phyloP scores from a whole-genome alignment of 164 flowering plant genomes.

The Buxus sempervirens region DNA sequence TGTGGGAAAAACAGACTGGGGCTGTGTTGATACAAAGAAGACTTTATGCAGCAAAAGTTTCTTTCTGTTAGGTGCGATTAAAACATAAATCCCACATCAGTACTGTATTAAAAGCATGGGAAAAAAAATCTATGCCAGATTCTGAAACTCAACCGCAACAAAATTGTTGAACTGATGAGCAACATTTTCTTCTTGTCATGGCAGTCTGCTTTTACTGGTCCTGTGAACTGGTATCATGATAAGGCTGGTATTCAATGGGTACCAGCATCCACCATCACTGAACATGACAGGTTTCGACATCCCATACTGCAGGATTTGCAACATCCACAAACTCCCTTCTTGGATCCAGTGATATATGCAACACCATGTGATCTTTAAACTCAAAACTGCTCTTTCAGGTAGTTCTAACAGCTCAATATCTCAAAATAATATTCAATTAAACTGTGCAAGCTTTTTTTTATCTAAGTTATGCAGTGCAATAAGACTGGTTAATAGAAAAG shows the following conservation, averaged over 20 bases:
- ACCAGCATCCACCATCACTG: neutral
- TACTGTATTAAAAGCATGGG: neutral
- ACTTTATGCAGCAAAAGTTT: neutral
- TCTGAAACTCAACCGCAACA: neutral
- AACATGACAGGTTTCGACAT: neutral
- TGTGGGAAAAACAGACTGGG: too few species aligned
- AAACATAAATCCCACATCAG: neutral
- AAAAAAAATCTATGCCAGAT: neutral
- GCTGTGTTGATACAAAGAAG: neutral
- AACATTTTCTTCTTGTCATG: neutral
- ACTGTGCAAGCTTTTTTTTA: neutral
- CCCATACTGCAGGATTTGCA: neutral
- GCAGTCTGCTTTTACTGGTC: neutral
- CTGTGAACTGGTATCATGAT: neutral
- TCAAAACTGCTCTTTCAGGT: neutral
- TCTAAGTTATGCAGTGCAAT: neutral
- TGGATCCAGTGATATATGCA: neutral
- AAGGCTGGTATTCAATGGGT: too few species aligned
- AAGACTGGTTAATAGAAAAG: neutral
- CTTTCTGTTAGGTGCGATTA: neutral
- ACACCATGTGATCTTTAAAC: neutral
- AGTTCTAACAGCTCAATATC: neutral
- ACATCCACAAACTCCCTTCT: neutral
- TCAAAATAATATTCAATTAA: neutral
- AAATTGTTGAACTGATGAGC: too few species aligned